A percentile compares a stretch with the other conserved stretches of the same genome.
Evolutionary conservation across 306 rosid genomes (phyloP).

Genomic region (Oxytropis ochrocephala): DNA sequence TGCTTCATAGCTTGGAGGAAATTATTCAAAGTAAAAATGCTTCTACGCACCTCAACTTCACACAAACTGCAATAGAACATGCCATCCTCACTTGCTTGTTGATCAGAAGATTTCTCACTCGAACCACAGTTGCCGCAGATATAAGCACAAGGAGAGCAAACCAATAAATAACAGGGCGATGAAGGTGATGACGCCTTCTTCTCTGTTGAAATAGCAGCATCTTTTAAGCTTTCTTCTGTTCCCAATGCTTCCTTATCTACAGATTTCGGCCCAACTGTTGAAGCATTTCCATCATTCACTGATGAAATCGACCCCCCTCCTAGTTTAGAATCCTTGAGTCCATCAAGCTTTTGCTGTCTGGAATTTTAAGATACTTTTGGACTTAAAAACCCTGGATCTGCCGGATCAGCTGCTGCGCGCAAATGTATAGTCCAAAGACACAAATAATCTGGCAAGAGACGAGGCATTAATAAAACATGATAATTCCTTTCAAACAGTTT

Average conservation of each 20-base stretch:
- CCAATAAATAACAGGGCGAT: conserved; percentile 45
- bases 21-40: conserved; percentile 4
- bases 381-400: conserved; percentile 85
- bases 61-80: conserved; percentile 97
- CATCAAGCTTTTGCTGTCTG: conserved; percentile 43
- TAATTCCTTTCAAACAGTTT: background rate
- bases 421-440: conserved; percentile 81
- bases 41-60: conserved; percentile 88
- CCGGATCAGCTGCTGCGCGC: conserved; percentile 99
- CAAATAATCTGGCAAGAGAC: conserved; percentile 66
- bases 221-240: conserved; percentile 48
- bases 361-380: conserved; percentile 74
- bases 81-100: conserved; percentile 82
- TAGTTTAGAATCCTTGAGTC: conserved; percentile 47
- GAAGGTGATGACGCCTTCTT: conserved; percentile 30
- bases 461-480: conserved; percentile 18
- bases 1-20: background rate
- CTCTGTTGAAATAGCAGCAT: conserved; percentile 26
- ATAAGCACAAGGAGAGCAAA: conserved; percentile 71
- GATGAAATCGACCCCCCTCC: conserved; percentile 69
- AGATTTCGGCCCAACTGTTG: conserved; percentile 51
- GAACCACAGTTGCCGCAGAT: conserved; percentile 49
- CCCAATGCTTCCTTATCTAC: conserved; percentile 41
- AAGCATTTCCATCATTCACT: conserved; percentile 47
- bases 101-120: conserved; percentile 53